Evolutionary conservation across 306 rosid species (phyloP).

Genomic region (Cercis canadensis): DNA sequence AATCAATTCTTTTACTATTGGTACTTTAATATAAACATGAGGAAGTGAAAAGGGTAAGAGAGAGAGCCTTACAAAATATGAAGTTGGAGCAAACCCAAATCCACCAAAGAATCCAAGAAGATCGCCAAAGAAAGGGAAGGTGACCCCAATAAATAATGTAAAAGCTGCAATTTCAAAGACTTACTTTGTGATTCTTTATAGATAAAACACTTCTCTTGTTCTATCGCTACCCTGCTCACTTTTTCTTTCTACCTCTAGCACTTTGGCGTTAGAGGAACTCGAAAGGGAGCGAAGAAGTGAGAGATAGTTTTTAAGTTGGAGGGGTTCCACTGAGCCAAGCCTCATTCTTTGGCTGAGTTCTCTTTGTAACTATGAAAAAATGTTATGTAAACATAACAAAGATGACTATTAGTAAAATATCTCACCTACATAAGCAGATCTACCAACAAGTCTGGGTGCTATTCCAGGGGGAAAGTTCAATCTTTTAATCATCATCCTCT

Average conservation of each 20-base stretch:
- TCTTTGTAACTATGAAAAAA: neutral
- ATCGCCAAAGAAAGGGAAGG: slow-evolving; percentile 96
- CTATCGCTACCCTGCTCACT: no score
- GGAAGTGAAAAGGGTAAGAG: neutral
- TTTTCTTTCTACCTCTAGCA: no score
- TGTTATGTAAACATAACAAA: slow-evolving; percentile 1
- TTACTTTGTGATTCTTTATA: slow-evolving; percentile 1
- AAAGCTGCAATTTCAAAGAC: slow-evolving; percentile 73
- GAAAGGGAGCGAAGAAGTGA: no score
- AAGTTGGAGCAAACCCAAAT: slow-evolving; percentile 92
- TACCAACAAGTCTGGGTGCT: slow-evolving; percentile 70
- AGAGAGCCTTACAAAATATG: slow-evolving; percentile 65
- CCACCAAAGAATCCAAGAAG: slow-evolving; percentile 97
- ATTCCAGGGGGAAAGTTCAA: slow-evolving; percentile 61
- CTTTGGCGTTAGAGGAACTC: no score
- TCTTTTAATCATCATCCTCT: slow-evolving; percentile 63
- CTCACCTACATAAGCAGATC: slow-evolving; percentile 82
- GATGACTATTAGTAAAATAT: neutral
- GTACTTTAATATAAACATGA: slow-evolving; percentile 9
- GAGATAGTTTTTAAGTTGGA: no score
- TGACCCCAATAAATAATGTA: slow-evolving; percentile 73
- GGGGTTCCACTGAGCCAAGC: no score
- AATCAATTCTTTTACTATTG: slow-evolving; percentile 9
- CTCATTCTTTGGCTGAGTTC: no score
- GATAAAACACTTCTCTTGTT: neutral